Base-by-base conservation (phyloP, 768 basidiomycete species). In the Pholiota molesta region DNA sequence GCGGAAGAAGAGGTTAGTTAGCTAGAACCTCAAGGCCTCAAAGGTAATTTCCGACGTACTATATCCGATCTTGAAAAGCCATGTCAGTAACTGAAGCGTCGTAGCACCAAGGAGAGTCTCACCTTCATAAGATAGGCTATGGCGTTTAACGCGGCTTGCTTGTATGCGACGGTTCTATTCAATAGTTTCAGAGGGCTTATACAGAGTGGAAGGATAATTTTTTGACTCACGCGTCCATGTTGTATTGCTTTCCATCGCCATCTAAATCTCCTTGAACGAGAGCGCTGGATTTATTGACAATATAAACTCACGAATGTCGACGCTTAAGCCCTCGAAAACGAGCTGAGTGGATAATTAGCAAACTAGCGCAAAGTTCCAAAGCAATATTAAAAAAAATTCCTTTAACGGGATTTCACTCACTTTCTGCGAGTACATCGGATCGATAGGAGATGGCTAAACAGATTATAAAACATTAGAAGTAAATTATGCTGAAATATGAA, bases 91-190 rank as follows among this genome's bases (percentile, higher is more conserved):
- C 44, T 9, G 26, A 55, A 23, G n/a, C 7, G 39, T 42, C 10
- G 19, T 14, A 31, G 14, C 16, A 10, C 39, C n/a, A 47, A 13
- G 17, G 31, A 33, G 33, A 4, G 6, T 63, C 70, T 28, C 54
- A 86, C 86, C 81, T 89, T 89, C 76, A 81, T 78, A 47, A 93
- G 78, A 71, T 93, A 92, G 2, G 83, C 81, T 55, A 93, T 92
- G 2, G 88, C 83, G 66, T 91, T 91, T 58, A 91, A 74, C 0
- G 91, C 89, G 5, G 91, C 91, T 74, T 90, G 89, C 70, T 92
- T 91, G 71, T 89, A 92, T 2, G 91, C 90, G 17, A 90, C 88
- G 21, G 89, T 84, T 0, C 87, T 89, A 54, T 35, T 7, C 21
- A n/a, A 37, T 1, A 19, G 10, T n/a, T 55, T 23, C 49, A 45